Base-by-base conservation (phyloP, 257 asterid species). In the Rehmannia glutinosa region DNA sequence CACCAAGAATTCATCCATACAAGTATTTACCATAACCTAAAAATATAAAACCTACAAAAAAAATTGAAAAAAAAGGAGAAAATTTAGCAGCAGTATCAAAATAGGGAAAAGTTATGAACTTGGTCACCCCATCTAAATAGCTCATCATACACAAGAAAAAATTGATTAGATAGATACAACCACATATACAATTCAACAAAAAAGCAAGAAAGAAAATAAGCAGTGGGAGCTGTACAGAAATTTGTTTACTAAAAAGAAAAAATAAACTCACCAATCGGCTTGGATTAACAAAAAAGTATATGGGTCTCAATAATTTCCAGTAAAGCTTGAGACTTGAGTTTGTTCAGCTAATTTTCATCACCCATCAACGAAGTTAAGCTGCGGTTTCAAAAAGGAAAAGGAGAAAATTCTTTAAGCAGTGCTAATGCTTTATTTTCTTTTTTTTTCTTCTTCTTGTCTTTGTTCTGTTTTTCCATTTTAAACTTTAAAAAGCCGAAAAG, bases 241-340 rank as follows among this genome's bases (percentile, higher is more conserved):
- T n/a, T n/a, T n/a, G n/a, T n/a, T n/a, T n/a, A n/a, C n/a, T n/a
- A n/a, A n/a, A n/a, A n/a, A n/a, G n/a, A 7, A 32, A 24, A 8
- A 20, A 23, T 19, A 7, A 52, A 66, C 83, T 59, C 63, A 74
- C 80, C 27, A 60, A 24, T 65, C 23, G 63, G 64, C 15, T 11
- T 20, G 52, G 46, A 45, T 62, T 42, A 53, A 66, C 6, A 27
- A 57, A 66, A 53, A 35, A 55, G 8, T 45, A 49, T 24, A 8
- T 25, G 55, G 33, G 19, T 16, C n/a, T n/a, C n/a, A n/a, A n/a
- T n/a, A n/a, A n/a, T 63, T 55, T 11, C 55, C 32, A 11, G 51
- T 36, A 19, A 49, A 39, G 42, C 36, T 42, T 6, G 73, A 61
- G 15, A 56, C 2, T 42, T 60, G 35, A 53, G 41, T 32, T 19